Percentiles rank a stretch among this genome's conserved stretches.
Evolutionary conservation across 495 filamentous ascomycete genomes (phyloP).

Genomic region (Daldinia loculata): DNA sequence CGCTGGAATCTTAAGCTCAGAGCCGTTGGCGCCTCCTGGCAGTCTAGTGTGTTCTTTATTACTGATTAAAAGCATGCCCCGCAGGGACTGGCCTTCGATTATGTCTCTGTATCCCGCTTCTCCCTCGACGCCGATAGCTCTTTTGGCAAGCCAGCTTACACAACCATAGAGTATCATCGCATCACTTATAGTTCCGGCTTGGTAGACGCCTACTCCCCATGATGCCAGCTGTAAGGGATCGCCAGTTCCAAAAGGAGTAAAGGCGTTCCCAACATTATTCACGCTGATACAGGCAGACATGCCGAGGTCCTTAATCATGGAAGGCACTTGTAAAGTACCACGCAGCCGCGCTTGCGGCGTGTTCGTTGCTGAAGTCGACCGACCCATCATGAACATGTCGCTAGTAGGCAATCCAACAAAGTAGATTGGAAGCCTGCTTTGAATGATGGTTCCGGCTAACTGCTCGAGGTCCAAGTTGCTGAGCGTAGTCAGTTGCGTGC

Average conservation of each 20-base stretch:
- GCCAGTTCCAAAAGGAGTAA: slow-evolving; percentile 77
- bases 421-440: slow-evolving; percentile 62
- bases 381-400: slow-evolving; percentile 77
- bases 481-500: slow-evolving; percentile 71
- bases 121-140: slow-evolving; percentile 52
- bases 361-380: slow-evolving; percentile 45
- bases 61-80: neutral
- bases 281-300: slow-evolving; percentile 70
- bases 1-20: slow-evolving; percentile 30
- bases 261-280: slow-evolving; percentile 83
- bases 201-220: slow-evolving; percentile 72
- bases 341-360: slow-evolving; percentile 50
- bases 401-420: slow-evolving; percentile 78
- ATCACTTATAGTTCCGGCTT: slow-evolving; percentile 68
- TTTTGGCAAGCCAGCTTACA: slow-evolving; percentile 65
- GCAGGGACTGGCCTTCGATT: neutral
- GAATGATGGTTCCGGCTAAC: slow-evolving; percentile 56
- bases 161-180: slow-evolving; percentile 69
- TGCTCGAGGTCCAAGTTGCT: slow-evolving; percentile 57
- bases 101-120: slow-evolving; percentile 9
- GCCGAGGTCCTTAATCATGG: slow-evolving; percentile 68
- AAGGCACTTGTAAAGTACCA: slow-evolving; percentile 69
- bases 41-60: slow-evolving; percentile 9
- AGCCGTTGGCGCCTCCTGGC: slow-evolving; percentile 14
- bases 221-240: slow-evolving; percentile 73